These are phyloP conservation scores for Talinum fruticosum DNA, from an alignment of 148 eudicot genomes.

Conservation along the genomic window DNA sequence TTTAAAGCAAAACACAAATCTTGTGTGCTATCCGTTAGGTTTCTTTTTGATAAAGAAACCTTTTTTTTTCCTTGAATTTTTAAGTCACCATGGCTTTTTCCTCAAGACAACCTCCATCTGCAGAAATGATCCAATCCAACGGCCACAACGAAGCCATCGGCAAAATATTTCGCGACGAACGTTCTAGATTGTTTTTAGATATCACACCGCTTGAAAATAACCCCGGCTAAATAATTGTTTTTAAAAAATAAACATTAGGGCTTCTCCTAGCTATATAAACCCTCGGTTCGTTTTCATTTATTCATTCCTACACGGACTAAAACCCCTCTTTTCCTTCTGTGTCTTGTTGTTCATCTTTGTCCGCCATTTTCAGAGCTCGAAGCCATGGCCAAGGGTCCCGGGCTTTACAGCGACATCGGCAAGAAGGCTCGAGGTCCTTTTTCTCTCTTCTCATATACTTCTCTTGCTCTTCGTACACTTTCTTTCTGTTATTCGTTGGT, in stretches of 20 bases:
- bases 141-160: not conserved
- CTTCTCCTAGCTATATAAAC: constrained; percentile 9
- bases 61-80: too few species aligned
- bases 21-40: too few species aligned
- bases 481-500: not conserved
- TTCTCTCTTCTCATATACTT: constrained; percentile 13
- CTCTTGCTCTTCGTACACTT: not conserved
- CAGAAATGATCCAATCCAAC: not conserved
- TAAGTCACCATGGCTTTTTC: too few species aligned
- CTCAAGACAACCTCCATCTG: not conserved
- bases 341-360: not conserved
- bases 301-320: not conserved
- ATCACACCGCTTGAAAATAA: not conserved
- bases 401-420: constrained; percentile 73
- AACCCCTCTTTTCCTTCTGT: not conserved
- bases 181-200: not conserved
- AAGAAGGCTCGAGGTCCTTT: constrained; percentile 57
- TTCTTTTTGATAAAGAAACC: too few species aligned
- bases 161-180: not conserved
- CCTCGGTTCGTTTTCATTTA: not conserved
- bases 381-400: constrained; percentile 78
- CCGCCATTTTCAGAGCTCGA: constrained; percentile 1
- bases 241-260: constrained; percentile 9
- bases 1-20: too few species aligned
- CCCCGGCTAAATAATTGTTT: too few species aligned